Evolutionary conservation across 2,329 filamentous ascomycete species (phyloP), one percentile per base, ranked within the genome.

Genomic region (Grosmannia huntii): DNA sequence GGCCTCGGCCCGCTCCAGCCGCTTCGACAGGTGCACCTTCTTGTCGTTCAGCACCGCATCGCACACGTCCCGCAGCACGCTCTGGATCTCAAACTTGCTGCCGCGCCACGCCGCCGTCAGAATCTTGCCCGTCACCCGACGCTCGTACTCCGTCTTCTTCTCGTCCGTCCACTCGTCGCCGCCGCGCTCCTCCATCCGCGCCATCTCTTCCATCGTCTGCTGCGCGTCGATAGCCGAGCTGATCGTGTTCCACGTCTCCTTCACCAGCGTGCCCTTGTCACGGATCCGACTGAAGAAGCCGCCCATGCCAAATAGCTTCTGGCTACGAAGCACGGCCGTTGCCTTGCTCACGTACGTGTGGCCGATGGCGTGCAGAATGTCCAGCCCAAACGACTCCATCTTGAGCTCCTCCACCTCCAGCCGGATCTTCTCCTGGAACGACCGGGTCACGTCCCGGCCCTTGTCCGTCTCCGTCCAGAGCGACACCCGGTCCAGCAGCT

Each of bases 151-250:
- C 49, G 86, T 85, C 74, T 91, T 90, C 77, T 88, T 91, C 83
- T 97, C 94, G 62, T 99, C 94, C 0, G 94, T 97, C 94, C 94
- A 99, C 61, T 96, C 90, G 58, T 96, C 94, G 55, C 94, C 94
- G 57, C 92, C 94, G 67, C 86, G 85, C 76, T 96, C 89, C 75
- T 99, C 94, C 73, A 92, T 79, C 71, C 92, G 90, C 57, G 90
- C 91, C 94, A 99, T 97, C 72, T 96, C 92, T 76, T 99, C 92
- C 84, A 99, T 96, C 60, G 91, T 96, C 76, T 96, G 87, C 75
- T 99, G 94, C 28, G 94, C 94, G 68, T 96, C 91, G 64, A 99
- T 95, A 46, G 94, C 94, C 56, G 89, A 95, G 62, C 85, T 90
- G 69, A 99, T 96, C 33, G 94, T 99, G 68, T 89, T 92, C 94